These are phyloP conservation scores for Diaporthe sp. DNA, from an alignment of 2,329 filamentous ascomycete genomes.

Conservation along the genomic window DNA sequence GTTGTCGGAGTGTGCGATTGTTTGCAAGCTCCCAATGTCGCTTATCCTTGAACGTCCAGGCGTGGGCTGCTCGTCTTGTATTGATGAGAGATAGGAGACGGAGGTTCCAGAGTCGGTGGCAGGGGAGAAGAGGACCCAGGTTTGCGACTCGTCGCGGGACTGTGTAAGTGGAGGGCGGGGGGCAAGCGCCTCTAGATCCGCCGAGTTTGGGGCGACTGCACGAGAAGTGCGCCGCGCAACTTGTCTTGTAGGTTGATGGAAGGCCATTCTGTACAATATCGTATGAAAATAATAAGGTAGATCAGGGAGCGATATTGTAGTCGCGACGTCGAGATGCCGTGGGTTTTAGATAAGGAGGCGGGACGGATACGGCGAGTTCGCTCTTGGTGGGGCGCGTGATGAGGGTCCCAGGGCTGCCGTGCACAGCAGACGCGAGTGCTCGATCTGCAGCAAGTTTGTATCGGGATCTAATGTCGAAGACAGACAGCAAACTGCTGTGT, in stretches of 20 bases:
- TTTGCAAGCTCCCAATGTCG: slow-evolving; percentile 84
- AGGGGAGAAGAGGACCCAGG: slow-evolving; percentile 97
- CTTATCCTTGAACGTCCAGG: slow-evolving; percentile 80
- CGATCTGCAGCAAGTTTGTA: slow-evolving; percentile 6
- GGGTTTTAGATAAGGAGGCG: slow-evolving; percentile 38
- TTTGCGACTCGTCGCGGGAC: slow-evolving; percentile 79
- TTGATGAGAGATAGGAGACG: slow-evolving; percentile 77
- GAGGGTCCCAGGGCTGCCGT: slow-evolving; percentile 13
- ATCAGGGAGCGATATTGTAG: slow-evolving; percentile 6
- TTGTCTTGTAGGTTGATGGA: slow-evolving; percentile 71
- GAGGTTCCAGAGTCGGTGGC: slow-evolving; percentile 72
- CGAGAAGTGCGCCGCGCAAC: slow-evolving; percentile 63
- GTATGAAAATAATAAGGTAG: neutral
- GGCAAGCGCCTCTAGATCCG: slow-evolving; percentile 52
- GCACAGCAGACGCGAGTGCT: slow-evolving; percentile 24
- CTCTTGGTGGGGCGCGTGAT: slow-evolving; percentile 12
- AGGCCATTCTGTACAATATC: slow-evolving; percentile 62
- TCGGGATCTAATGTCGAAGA: slow-evolving; percentile 21
- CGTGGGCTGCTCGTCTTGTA: slow-evolving; percentile 74
- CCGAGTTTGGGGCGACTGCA: slow-evolving; percentile 51
- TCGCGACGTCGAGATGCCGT: slow-evolving; percentile 8
- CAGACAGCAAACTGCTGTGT: slow-evolving; percentile 32
- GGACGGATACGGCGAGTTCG: slow-evolving; percentile 20
- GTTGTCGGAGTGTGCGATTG: slow-evolving; percentile 71
- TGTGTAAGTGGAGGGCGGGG: slow-evolving; percentile 50